Conservation (phyloP, 768 basidiomycete species). For the Auricularia cornea region DNA sequence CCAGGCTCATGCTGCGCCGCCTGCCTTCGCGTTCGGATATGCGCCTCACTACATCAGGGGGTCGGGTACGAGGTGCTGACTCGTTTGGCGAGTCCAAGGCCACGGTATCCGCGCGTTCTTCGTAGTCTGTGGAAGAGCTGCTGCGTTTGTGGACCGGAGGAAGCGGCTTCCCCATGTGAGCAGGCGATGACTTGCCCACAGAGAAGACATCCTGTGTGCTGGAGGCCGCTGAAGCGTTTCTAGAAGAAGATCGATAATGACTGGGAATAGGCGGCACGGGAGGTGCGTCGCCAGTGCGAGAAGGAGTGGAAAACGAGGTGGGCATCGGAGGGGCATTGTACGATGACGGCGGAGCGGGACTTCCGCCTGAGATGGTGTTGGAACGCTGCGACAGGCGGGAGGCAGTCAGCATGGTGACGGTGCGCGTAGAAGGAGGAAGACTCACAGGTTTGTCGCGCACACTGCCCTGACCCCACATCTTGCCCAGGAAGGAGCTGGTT, state of each 20-base stretch:
- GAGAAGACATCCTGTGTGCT: slow-evolving; percentile 43
- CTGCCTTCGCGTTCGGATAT: slow-evolving; percentile 29
- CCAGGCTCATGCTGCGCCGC: slow-evolving; percentile 67
- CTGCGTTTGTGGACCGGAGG: slow-evolving; percentile 40
- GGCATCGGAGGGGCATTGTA: slow-evolving; percentile 34
- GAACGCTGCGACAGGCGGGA: background rate
- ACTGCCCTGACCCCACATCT: slow-evolving; percentile 55
- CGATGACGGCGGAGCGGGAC: slow-evolving; percentile 23
- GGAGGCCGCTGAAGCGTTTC: slow-evolving; percentile 30
- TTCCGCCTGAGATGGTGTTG: background rate
- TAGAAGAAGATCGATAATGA: slow-evolving; percentile 30
- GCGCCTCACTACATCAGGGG: slow-evolving; percentile 1
- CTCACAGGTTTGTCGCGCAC: slow-evolving; percentile 64
- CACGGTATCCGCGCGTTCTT: slow-evolving; percentile 15
- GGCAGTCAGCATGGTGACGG: background rate
- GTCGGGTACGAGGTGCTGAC: background rate
- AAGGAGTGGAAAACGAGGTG: background rate
- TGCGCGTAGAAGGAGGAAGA: slow-evolving; percentile 11
- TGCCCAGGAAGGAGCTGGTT: slow-evolving; percentile 74
- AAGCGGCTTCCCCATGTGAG: slow-evolving; percentile 48
- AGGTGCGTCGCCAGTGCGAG: slow-evolving; percentile 25
- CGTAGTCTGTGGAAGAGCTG: slow-evolving; percentile 22
- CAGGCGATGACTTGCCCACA: slow-evolving; percentile 22
- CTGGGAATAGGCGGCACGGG: slow-evolving; percentile 47
- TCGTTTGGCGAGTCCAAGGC: background rate